Evolutionary conservation across 805 yeast species (phyloP), one percentile per base, ranked within the genome.

Genomic region (Metschnikowia sp.): DNA sequence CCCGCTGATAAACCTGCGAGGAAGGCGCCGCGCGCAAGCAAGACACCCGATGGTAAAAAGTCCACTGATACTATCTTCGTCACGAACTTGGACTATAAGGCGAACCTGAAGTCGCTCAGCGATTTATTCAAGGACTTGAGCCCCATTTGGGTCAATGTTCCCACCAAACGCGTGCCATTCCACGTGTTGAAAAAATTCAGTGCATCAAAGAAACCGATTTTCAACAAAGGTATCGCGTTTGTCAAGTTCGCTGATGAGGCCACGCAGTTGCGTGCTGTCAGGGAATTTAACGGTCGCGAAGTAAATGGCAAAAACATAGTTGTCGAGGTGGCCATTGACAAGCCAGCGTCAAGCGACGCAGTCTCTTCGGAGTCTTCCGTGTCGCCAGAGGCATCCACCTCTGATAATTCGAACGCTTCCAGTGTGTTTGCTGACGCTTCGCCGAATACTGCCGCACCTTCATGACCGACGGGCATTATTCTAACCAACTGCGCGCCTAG

Each of bases 241-340:
- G 79, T 82, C 53, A 78, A 77, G 53, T 81, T 84, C 54, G 73
- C 79, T 42, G 68, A 75, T 49, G 80, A 82, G 54, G 86, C 78
- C 42, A 74, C 75, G 39, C 96, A 88, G 59, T 68, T 77, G 59
- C 70, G 74, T 62, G 96, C 96, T n/a, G 79, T 88, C 50, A 81
- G 75, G 33, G 79, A 81, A 59, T 82, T 83, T 65, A 77, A 85
- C 53, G 95, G 89, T 44, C 75, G 36, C 31, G 77, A 74, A 44
- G 69, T 85, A 56, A 79, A 80, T 51, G 96, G 86, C 42, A 79
- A 87, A 64, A 74, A 73, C 42, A 69, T 90, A 49, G 69, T 77
- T 39, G 88, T 86, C 49, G 84, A 83, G 54, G 77, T 84, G 56
- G 96, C 96, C 18, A 77, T 86, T 52, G 88, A 84, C 58, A 72